A percentile compares a stretch with the other conserved stretches of the same genome.
Conservation (phyloP, 352 stramenopile species). For the Lagenidium giganteum region DNA sequence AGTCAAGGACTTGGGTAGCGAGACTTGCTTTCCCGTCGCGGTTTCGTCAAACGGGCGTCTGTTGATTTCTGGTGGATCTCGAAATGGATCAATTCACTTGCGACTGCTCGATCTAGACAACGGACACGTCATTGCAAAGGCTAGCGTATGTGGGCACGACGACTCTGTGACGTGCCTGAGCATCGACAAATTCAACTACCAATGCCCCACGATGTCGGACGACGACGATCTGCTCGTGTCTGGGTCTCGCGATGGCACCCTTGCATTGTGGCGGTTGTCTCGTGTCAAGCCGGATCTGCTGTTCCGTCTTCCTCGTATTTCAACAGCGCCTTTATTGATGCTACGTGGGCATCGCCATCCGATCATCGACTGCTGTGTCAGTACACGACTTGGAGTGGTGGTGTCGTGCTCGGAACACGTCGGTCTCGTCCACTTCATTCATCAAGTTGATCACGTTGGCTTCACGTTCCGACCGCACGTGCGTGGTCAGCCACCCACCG, state of each 20-base stretch:
- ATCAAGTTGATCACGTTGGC: constrained; percentile 63
- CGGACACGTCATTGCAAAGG: constrained; percentile 75
- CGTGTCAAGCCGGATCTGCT: constrained; percentile 68
- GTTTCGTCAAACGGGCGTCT: constrained; percentile 72
- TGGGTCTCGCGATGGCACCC: constrained; percentile 59
- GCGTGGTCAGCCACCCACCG: too few species aligned
- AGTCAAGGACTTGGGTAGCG: constrained; percentile 20
- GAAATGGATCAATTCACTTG: constrained; percentile 70
- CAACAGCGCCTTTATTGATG: constrained; percentile 51
- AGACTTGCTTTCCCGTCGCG: constrained; percentile 44
- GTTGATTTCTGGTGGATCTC: constrained; percentile 61
- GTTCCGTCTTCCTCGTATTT: constrained; percentile 67
- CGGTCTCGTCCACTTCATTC: constrained; percentile 67
- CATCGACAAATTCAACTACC: constrained; percentile 48
- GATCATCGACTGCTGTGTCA: constrained; percentile 62
- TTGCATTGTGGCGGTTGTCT: constrained; percentile 71
- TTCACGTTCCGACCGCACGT: constrained; percentile 34
- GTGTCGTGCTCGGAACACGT: constrained; percentile 49
- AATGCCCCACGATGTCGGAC: constrained; percentile 39
- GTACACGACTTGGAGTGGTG: constrained; percentile 52
- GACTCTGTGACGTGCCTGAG: constrained; percentile 67
- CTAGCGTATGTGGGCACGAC: constrained; percentile 71
- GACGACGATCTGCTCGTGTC: constrained; percentile 75
- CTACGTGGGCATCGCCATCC: constrained; percentile 49
- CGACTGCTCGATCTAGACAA: constrained; percentile 78